Conservation (phyloP, 2,329 filamentous ascomycete genomes). For the Bimuria novae-zelandiae region DNA sequence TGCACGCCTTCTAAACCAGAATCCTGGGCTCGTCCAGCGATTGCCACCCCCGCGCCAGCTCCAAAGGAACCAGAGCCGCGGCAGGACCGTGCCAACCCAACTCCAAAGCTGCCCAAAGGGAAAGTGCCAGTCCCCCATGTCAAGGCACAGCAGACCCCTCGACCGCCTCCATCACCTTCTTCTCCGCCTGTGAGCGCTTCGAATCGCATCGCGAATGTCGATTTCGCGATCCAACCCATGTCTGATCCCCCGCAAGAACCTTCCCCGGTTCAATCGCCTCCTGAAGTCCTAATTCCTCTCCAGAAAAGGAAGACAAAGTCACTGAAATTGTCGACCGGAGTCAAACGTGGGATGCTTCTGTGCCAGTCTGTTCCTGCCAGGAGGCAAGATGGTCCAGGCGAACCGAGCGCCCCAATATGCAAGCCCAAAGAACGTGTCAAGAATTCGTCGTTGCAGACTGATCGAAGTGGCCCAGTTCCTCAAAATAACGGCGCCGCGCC, state of each 20-base stretch:
- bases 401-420: neutral
- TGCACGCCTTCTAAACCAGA: slow-evolving; percentile 21
- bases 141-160: slow-evolving; percentile 30
- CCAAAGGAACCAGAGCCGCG: neutral
- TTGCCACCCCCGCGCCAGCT: slow-evolving; percentile 9
- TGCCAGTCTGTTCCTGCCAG: slow-evolving; percentile 46
- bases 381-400: slow-evolving; percentile 8
- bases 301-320: slow-evolving; percentile 37
- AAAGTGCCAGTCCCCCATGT: slow-evolving; percentile 32
- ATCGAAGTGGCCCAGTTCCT: neutral
- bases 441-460: neutral
- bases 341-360: slow-evolving; percentile 49
- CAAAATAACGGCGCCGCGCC: neutral
- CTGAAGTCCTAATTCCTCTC: slow-evolving; percentile 11
- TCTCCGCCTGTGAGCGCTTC: slow-evolving; percentile 46
- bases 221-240: slow-evolving; percentile 26
- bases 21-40: neutral
- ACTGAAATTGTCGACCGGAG: slow-evolving; percentile 45
- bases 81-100: slow-evolving; percentile 13
- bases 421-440: slow-evolving; percentile 5
- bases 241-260: slow-evolving; percentile 5
- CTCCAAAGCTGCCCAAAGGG: slow-evolving; percentile 28
- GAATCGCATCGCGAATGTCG: slow-evolving; percentile 44
- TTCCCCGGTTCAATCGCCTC: slow-evolving; percentile 13
- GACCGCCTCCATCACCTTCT: slow-evolving; percentile 29